Percentiles rank a stretch among this genome's conserved stretches.
phyloP scores from a whole-genome alignment of 75 land plant genomes.

The Picea glauca region DNA sequence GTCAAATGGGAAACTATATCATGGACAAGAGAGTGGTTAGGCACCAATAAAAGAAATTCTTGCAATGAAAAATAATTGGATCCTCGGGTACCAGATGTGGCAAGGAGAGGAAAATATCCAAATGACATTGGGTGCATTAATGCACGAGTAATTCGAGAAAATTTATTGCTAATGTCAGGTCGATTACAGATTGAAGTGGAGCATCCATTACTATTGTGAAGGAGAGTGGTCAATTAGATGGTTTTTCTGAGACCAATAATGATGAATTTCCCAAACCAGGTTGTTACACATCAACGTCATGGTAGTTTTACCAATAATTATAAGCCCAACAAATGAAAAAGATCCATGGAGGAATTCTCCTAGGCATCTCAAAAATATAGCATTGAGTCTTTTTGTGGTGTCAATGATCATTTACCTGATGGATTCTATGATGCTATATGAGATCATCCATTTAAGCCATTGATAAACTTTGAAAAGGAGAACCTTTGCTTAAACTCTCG shows the following conservation, averaged over 20 bases:
- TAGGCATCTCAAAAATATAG: slow-evolving; percentile 60
- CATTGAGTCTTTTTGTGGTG: slow-evolving; percentile 56
- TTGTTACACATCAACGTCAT: slow-evolving; percentile 44
- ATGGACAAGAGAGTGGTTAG: neutral
- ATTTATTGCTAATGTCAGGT: neutral
- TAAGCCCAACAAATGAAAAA: slow-evolving; percentile 64
- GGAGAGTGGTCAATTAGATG: slow-evolving; percentile 8
- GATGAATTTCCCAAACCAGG: slow-evolving; percentile 22
- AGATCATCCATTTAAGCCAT: slow-evolving; percentile 68
- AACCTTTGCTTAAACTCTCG: slow-evolving; percentile 56
- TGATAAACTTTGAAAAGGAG: slow-evolving; percentile 50
- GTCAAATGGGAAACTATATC: neutral
- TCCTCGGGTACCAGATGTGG: neutral
- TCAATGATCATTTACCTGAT: slow-evolving; percentile 71
- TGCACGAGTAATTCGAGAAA: neutral
- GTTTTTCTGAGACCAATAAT: slow-evolving; percentile 17
- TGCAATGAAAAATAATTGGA: neutral
- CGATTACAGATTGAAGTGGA: neutral
- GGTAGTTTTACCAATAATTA: slow-evolving; percentile 62
- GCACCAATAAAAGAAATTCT: neutral
- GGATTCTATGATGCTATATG: slow-evolving; percentile 98
- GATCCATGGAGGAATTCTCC: slow-evolving; percentile 26
- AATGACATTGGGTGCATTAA: neutral
- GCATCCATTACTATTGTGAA: neutral
- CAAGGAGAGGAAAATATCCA: neutral